Conservation (phyloP, 2,329 filamentous ascomycete genomes). For the Aspergillus clavatus region DNA sequence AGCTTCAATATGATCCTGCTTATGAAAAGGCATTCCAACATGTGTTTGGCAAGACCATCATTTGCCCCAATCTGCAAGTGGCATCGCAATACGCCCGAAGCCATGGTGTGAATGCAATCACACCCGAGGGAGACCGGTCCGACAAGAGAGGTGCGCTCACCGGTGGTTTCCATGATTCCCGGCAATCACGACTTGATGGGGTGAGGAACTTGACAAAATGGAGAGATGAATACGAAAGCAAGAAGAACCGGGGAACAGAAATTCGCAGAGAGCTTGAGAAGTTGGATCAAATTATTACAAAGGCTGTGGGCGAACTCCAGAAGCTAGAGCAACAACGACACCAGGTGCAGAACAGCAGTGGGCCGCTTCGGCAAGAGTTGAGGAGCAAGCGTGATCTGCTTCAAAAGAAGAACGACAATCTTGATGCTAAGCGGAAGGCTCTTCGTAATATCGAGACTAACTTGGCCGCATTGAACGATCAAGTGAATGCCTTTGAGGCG, state of each 20-base stretch:
- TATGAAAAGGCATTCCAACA: conserved; percentile 88
- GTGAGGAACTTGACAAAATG: conserved; percentile 70
- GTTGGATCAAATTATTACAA: conserved; percentile 84
- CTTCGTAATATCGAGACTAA: conserved; percentile 67
- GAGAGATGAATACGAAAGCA: conserved; percentile 67
- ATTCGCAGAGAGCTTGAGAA: conserved; percentile 67
- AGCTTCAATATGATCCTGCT: conserved; percentile 69
- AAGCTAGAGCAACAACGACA: conserved; percentile 74
- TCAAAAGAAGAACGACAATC: conserved; percentile 65
- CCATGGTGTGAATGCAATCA: conserved; percentile 88
- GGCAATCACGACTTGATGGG: conserved; percentile 80
- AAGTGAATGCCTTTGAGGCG: conserved; percentile 69
- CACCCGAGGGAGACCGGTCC: conserved; percentile 86
- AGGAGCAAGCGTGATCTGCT: conserved; percentile 69
- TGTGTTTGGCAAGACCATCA: conserved; percentile 91
- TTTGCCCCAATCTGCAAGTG: conserved; percentile 83
- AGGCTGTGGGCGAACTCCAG: conserved; percentile 74
- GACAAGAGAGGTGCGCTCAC: conserved; percentile 95
- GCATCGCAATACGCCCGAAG: conserved; percentile 88
- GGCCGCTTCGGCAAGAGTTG: conserved; percentile 72
- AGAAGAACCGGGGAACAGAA: conserved; percentile 59
- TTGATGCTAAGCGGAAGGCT: conserved; percentile 64
- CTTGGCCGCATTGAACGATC: conserved; percentile 70
- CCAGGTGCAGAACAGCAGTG: conserved; percentile 76
- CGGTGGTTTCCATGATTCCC: conserved; percentile 85